Evolutionary conservation across 805 yeast genomes (phyloP), one percentile per base, ranked within the genome.

Genomic region (Hanseniaspora valbyensis): DNA sequence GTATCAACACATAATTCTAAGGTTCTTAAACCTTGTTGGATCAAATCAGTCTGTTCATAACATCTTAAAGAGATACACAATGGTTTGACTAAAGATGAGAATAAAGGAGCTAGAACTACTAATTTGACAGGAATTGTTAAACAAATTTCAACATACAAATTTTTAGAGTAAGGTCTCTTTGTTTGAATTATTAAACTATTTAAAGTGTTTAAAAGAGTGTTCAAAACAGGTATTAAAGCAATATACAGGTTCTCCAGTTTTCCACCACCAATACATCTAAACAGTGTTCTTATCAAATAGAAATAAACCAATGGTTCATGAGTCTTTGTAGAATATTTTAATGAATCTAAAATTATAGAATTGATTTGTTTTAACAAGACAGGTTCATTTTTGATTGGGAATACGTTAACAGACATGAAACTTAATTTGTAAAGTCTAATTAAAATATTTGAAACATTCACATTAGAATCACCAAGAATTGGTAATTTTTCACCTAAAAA

Each of bases 191-290:
- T 79, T 70, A 89, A 74, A 57, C 85, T 76, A 63, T 90, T 90
- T 56, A 92, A 72, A 2, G 94, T 81, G 55, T 88, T 96, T 38
- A 92, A 69, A 38, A 92, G 68, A 0, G 84, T 87, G 52, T 94
- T 97, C 40, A 92, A 68, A 34, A 92, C 71, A 0, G 98, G 98
- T 70, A 88, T 75, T 18, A 94, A 90, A 54, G 89, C 95, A 58
- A 92, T 86, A 69, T 94, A 94, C 16, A 92, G 70, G 49, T 81
- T 80, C 64, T 92, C 99, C 62, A 92, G 90, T 53, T 97, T 72
- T 6, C 98, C 98, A 45, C 98, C 97, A 30, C 96, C 95, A 42
- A 92, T 89, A 59, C 95, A 84, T 64, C 97, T 74, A 70, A 92
- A 92, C 44, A 92, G 68, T 0, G 95, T 86, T 58, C 97, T 72